Base-by-base conservation (phyloP, 768 basidiomycete species). In the Panus rudis region DNA sequence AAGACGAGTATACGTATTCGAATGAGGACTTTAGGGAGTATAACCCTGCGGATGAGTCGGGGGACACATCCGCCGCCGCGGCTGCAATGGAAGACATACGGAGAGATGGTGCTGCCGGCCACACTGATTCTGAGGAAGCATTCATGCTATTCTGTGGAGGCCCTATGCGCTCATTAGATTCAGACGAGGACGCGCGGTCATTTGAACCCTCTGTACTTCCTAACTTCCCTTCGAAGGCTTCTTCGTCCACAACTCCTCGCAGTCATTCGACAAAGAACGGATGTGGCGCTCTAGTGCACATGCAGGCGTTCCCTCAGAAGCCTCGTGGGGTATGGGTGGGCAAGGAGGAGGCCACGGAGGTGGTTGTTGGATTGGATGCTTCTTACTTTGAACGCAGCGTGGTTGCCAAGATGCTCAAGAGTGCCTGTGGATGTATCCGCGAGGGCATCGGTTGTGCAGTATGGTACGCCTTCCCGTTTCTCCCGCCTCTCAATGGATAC, bases 371-470 rank as follows among this genome's bases (percentile, higher is more conserved):
- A 2, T 65, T 86, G 52, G 76, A 81, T 45, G 52, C 74, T 4
- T 60, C 58, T 10, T 84, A 84, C 59, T 80, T 84, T 56, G 75
- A 78, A 49, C 61, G 70, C 25, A 50, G 63, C 11, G 63, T 68
- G 12, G 63, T 71, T 14, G 68, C 72, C 28, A 71, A 70, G 57
- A 72, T 76, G 57, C 64, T 73, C 43, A 66, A 65, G 47, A 76
- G 72, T 48, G 62, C 75, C 3, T 85, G 83, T 50, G 81, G 82
- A 12, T 86, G 83, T 52, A 57, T 78, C 28, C 71, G 78, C 25
- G 80, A 84, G 58, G 81, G 80, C 4, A 66, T 86, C 8, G 83
- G 79, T 16, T 86, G 83, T 61, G 68, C 72, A 2, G 68, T 68
- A 34, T 82, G 78, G 77, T 70, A 41, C 54, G 71, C 61, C 17